These are phyloP conservation scores for Bondarzewia mesenterica DNA, from an alignment of 1,284 basidiomycete species.

Conservation along the genomic window DNA sequence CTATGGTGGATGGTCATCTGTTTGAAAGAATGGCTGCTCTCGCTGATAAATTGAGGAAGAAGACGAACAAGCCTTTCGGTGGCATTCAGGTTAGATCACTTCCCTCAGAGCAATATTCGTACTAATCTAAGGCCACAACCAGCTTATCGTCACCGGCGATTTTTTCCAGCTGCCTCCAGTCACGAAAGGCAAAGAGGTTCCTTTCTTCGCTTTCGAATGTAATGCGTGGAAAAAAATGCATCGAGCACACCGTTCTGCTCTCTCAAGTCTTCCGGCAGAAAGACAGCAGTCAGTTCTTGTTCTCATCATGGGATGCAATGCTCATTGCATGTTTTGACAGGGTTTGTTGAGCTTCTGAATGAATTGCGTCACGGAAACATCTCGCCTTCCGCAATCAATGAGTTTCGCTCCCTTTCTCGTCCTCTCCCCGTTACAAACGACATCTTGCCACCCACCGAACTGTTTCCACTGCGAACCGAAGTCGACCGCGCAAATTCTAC, in stretches of 20 bases:
- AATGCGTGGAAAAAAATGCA: conserved; percentile 72
- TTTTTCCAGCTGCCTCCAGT: conserved; percentile 98
- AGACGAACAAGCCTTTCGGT: conserved; percentile 73
- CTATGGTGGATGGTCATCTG: conserved; percentile 92
- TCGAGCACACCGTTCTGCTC: conserved; percentile 77
- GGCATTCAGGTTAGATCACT: conserved; percentile 72
- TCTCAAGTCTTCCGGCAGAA: conserved; percentile 37
- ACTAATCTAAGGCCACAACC: conserved; percentile 1
- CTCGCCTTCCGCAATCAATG: conserved; percentile 32
- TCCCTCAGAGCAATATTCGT: not conserved
- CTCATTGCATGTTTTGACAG: conserved; percentile 29
- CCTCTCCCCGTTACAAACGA: conserved; percentile 27
- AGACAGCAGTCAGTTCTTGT: conserved; percentile 12
- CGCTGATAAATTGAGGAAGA: conserved; percentile 36
- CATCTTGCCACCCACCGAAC: conserved; percentile 45
- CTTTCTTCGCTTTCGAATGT: conserved; percentile 85
- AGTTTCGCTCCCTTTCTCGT: conserved; percentile 37
- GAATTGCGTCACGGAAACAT: conserved; percentile 76
- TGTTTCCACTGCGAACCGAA: conserved; percentile 59
- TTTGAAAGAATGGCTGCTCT: conserved; percentile 73
- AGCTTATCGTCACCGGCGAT: conserved; percentile 89
- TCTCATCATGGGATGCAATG: not conserved
- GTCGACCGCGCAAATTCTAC: conserved; percentile 51
- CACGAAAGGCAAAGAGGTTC: conserved; percentile 34
- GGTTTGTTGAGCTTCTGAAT: conserved; percentile 86